A percentile compares a stretch with the other conserved stretches of the same genome.
Conservation (phyloP, 2,329 filamentous ascomycete species). For the Neospermospora avenae region DNA sequence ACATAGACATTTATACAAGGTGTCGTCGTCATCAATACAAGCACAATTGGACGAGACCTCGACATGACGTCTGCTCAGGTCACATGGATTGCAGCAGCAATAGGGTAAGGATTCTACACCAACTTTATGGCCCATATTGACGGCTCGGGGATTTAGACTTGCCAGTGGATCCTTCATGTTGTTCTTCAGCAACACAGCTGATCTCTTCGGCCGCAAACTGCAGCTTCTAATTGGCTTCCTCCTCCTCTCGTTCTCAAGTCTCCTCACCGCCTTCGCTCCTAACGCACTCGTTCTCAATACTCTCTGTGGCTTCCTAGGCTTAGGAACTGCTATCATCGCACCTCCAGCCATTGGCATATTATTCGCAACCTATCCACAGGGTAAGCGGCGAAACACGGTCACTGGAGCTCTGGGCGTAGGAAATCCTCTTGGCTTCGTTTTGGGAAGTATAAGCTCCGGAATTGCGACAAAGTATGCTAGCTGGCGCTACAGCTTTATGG, state of each 20-base stretch:
- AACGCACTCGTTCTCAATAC: conserved; percentile 58
- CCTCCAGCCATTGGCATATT: conserved; percentile 63
- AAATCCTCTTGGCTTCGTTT: conserved; percentile 41
- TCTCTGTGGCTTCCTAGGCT: conserved; percentile 60
- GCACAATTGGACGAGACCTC: conserved; percentile 13
- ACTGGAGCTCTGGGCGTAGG: conserved; percentile 57
- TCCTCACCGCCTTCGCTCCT: conserved; percentile 58
- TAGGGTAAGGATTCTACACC: conserved; percentile 41
- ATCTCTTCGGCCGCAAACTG: conserved; percentile 60
- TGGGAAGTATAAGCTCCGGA: conserved; percentile 56
- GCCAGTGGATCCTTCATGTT: conserved; percentile 63
- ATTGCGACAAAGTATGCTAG: conserved; percentile 57
- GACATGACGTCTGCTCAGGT: conserved; percentile 62
- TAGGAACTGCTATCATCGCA: conserved; percentile 61
- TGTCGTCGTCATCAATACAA: conserved; percentile 52
- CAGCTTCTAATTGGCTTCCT: conserved; percentile 59
- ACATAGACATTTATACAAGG: conserved; percentile 52
- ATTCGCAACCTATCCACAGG: conserved; percentile 60
- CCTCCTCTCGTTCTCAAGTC: conserved; percentile 53
- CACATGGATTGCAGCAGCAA: conserved; percentile 64
- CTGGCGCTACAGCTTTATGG: conserved; percentile 62
- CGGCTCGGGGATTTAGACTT: conserved; percentile 40
- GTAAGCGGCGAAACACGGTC: conserved; percentile 56
- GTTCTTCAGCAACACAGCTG: conserved; percentile 62
- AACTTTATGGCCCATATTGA: not conserved